Evolutionary conservation across 306 rosid species (phyloP).

Genomic region (Casuarina glauca): DNA sequence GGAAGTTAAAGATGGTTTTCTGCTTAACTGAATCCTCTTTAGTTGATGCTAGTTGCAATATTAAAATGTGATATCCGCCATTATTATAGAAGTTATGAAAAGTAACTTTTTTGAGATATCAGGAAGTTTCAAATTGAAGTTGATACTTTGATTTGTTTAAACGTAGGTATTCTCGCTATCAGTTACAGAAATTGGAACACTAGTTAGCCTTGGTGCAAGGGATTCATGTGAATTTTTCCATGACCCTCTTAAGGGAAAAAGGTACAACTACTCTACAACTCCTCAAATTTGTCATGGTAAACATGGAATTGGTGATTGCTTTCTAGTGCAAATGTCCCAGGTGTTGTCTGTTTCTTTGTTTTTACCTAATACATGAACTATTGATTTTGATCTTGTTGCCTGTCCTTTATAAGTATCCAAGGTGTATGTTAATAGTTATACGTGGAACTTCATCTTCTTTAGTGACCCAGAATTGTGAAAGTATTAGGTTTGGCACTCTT

Average conservation of each 20-base stretch:
- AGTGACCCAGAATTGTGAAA: background rate
- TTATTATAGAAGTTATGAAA: background rate
- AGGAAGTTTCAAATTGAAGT: slow-evolving; percentile 6
- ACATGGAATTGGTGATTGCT: background rate
- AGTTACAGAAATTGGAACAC: slow-evolving; percentile 76
- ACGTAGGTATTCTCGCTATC: slow-evolving; percentile 80
- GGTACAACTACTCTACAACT: slow-evolving; percentile 41
- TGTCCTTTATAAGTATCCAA: background rate
- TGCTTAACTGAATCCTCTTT: background rate
- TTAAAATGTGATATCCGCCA: background rate
- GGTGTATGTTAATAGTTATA: background rate
- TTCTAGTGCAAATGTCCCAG: background rate
- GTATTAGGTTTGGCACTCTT: slow-evolving; percentile 2
- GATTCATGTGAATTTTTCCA: slow-evolving; percentile 78
- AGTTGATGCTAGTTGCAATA: background rate
- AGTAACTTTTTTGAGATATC: slow-evolving; percentile 3
- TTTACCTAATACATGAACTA: background rate
- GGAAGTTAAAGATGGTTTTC: background rate
- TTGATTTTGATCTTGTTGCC: background rate
- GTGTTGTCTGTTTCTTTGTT: background rate
- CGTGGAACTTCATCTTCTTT: background rate
- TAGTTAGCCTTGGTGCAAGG: slow-evolving; percentile 66
- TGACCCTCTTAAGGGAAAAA: slow-evolving; percentile 66
- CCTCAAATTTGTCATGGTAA: background rate
- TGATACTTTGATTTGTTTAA: slow-evolving; percentile 34